Percentiles rank a stretch among this genome's conserved stretches.
Evolutionary conservation across 129 eudicot genomes (phyloP).

Genomic region (Helichrysum umbraculigerum): DNA sequence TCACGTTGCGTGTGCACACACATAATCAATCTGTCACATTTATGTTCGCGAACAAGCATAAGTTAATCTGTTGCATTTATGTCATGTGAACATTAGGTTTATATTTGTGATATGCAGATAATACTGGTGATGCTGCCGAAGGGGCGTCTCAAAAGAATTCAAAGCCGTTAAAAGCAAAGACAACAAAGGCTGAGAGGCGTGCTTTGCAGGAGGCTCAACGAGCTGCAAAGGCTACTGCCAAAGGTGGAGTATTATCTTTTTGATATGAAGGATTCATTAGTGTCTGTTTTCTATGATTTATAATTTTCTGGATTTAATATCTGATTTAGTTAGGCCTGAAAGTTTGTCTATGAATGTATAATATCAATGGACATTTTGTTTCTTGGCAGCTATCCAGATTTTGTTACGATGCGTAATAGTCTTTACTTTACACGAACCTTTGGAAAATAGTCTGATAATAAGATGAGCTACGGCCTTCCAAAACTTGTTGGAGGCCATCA

Average conservation of each 20-base stretch:
- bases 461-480: too few relatives aligned
- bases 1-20: not conserved
- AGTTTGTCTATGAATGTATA: not conserved
- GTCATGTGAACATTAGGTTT: not conserved
- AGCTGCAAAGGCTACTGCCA: slow-evolving; percentile 86
- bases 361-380: not conserved
- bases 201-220: slow-evolving; percentile 95
- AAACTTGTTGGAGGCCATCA: too few relatives aligned
- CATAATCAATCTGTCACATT: not conserved
- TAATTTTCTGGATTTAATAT: not conserved
- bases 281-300: not conserved
- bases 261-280: not conserved
- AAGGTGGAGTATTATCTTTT: slow-evolving; percentile 40
- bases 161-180: slow-evolving; percentile 67
- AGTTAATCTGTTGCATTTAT: not conserved
- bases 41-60: not conserved
- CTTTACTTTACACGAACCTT: not conserved
- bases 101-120: slow-evolving; percentile 38
- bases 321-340: slow-evolving; percentile 8
- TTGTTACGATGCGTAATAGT: slow-evolving; percentile 4
- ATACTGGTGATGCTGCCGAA: slow-evolving; percentile 36
- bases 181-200: slow-evolving; percentile 89
- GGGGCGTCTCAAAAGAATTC: slow-evolving; percentile 33
- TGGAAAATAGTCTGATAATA: not conserved
- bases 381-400: not conserved